phyloP scores from a whole-genome alignment of 2,329 filamentous ascomycete species.

The Neofusicoccum parvum region DNA sequence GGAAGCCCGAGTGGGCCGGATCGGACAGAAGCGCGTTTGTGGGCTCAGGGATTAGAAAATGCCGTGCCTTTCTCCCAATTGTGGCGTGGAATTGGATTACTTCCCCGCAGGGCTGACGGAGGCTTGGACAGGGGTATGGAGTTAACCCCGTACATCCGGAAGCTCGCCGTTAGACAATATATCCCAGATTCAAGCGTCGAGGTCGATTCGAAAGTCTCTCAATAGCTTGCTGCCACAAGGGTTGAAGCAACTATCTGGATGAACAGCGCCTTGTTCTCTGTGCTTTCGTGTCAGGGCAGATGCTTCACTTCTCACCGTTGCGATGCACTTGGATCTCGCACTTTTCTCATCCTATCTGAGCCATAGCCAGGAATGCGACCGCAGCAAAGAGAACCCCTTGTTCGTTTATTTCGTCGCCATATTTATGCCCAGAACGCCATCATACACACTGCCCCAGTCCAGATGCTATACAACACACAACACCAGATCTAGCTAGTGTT shows the following conservation, averaged over 20 bases:
- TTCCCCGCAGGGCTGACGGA: not conserved
- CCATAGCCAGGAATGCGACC: not conserved
- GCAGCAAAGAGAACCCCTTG: not conserved
- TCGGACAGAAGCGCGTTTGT: not conserved
- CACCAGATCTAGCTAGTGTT: conserved; percentile 4
- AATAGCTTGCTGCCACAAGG: no score
- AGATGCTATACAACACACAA: conserved; percentile 8
- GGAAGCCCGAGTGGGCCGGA: not conserved
- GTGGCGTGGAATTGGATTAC: not conserved
- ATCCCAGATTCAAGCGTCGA: no score
- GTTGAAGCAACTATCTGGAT: no score
- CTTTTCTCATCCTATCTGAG: no score
- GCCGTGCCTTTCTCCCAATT: not conserved
- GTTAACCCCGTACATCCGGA: no score
- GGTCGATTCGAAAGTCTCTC: no score
- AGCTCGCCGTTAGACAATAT: no score
- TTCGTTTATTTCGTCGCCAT: conserved; percentile 7
- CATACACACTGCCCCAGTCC: conserved; percentile 1
- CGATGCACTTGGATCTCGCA: no score
- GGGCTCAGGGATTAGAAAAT: not conserved
- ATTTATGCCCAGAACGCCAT: conserved; percentile 11
- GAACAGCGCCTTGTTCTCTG: no score
- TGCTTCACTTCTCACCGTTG: no score
- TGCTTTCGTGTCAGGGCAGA: no score
- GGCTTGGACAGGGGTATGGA: not conserved